Percentiles rank a stretch among this genome's conserved stretches.
phyloP scores from a whole-genome alignment of 768 basidiomycete genomes.

The Termitomyces eurrhizus region DNA sequence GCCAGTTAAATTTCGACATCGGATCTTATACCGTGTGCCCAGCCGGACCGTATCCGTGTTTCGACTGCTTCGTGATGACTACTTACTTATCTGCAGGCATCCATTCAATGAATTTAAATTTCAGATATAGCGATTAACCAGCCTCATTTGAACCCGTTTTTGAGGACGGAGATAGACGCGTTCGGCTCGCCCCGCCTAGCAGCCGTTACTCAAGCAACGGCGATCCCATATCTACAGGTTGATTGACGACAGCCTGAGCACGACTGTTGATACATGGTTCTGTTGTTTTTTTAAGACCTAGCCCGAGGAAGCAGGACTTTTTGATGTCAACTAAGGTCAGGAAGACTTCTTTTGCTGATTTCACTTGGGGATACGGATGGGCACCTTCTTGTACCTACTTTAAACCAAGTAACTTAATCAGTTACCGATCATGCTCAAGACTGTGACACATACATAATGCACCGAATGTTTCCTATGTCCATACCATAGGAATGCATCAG shows the following conservation, averaged over 20 bases:
- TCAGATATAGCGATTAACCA: neutral
- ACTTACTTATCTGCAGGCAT: neutral
- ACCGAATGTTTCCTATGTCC: neutral
- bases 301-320: neutral
- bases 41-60: too few species aligned
- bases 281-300: neutral
- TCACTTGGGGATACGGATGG: neutral
- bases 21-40: neutral
- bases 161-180: neutral
- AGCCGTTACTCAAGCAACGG: neutral
- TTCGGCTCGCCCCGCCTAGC: neutral
- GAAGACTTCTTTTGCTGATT: neutral
- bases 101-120: neutral
- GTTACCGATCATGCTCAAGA: neutral
- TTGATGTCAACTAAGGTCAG: neutral
- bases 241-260: neutral
- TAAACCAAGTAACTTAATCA: neutral
- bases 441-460: neutral
- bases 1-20: too few species aligned
- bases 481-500: neutral
- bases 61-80: too few species aligned
- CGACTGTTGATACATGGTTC: neutral
- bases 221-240: neutral
- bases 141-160: neutral
- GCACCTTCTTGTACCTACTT: neutral